Conservation (phyloP, 768 basidiomycete species). For the Kwoniella dejecticola region DNA sequence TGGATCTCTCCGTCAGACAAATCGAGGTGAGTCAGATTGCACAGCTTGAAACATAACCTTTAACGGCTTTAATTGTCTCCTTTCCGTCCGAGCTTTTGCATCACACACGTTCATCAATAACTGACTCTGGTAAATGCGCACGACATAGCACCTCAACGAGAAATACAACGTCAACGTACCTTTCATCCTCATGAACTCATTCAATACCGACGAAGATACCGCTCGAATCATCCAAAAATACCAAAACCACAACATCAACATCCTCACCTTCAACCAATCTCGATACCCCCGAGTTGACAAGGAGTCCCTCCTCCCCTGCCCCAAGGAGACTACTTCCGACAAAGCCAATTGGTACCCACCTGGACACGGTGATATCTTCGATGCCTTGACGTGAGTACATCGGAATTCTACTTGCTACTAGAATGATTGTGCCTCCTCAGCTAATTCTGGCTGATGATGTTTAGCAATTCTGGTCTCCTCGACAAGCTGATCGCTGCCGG, state of each 20-base stretch:
- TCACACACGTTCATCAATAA: too few species aligned
- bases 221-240: constrained; percentile 96
- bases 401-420: too few species aligned
- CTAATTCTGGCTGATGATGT: too few species aligned
- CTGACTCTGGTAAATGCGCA: too few species aligned
- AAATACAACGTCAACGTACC: constrained; percentile 82
- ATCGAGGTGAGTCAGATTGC: constrained; percentile 65
- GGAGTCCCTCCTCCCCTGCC: constrained; percentile 82
- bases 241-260: constrained; percentile 86
- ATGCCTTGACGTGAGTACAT: constrained; percentile 65
- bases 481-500: constrained; percentile 86
- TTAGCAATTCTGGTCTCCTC: constrained; percentile 79
- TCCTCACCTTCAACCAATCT: constrained; percentile 87
- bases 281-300: constrained; percentile 90
- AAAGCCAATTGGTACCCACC: constrained; percentile 96
- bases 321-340: constrained; percentile 74
- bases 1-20: constrained; percentile 89
- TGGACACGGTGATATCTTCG: constrained; percentile 95
- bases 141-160: constrained; percentile 84
- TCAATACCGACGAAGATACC: constrained; percentile 97
- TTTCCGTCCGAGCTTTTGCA: background rate
- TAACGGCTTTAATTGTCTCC: background rate
- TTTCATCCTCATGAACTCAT: constrained; percentile 98
- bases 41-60: background rate
- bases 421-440: background rate